These are phyloP conservation scores for Teratosphaeria epicoccoides DNA, from an alignment of 2,329 filamentous ascomycete species.

Conservation along the genomic window DNA sequence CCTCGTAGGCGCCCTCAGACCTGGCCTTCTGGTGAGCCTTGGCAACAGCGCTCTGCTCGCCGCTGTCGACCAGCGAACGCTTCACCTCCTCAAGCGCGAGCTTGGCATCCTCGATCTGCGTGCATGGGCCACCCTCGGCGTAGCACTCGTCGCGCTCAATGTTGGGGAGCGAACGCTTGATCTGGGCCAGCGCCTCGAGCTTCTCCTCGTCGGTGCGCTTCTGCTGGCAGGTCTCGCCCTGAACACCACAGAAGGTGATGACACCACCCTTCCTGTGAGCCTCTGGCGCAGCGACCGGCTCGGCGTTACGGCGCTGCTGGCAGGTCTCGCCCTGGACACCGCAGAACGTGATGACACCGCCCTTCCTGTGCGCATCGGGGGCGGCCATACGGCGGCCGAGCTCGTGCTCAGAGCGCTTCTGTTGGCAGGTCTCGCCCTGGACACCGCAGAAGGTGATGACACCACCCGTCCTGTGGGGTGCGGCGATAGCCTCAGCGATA, in stretches of 20 bases:
- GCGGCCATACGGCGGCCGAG: not conserved
- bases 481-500: not conserved
- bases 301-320: not conserved
- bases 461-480: not conserved
- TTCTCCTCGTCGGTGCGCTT: conserved; percentile 21
- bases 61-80: conserved; percentile 12
- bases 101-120: conserved; percentile 15
- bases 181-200: conserved; percentile 27
- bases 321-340: conserved; percentile 3
- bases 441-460: conserved; percentile 8
- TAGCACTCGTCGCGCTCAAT: conserved; percentile 11
- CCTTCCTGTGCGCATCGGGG: not conserved
- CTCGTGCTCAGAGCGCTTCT: conserved; percentile 2
- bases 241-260: conserved; percentile 9
- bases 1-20: not conserved
- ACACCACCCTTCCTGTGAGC: not conserved
- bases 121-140: conserved; percentile 12
- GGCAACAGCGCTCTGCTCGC: not conserved
- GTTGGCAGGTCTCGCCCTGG: conserved; percentile 1
- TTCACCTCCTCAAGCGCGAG: conserved; percentile 11
- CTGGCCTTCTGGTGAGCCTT: conserved; percentile 5
- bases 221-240: not conserved
- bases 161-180: conserved; percentile 17
- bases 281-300: not conserved
- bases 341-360: conserved; percentile 5